A percentile compares a stretch with the other conserved stretches of the same genome.
These are phyloP conservation scores for Pseudocercospora fuligena DNA, from an alignment of 2,329 filamentous ascomycete genomes.

Conservation along the genomic window DNA sequence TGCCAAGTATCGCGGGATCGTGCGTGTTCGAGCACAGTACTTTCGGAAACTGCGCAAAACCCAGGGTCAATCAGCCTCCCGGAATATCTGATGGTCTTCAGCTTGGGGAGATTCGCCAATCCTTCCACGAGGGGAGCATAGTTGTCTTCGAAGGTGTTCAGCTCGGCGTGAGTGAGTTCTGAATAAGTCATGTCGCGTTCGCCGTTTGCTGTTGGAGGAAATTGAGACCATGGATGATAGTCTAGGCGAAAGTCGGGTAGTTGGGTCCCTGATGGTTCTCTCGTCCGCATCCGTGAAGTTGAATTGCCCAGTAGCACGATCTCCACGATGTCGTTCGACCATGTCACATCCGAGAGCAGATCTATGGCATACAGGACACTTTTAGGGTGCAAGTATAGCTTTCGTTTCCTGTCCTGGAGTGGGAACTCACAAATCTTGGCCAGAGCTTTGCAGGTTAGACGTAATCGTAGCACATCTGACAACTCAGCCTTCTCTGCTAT, in stretches of 20 bases:
- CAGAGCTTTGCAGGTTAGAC: constrained; percentile 2
- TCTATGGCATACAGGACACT: constrained; percentile 11
- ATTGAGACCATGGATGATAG: constrained; percentile 16
- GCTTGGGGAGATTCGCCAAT: not conserved
- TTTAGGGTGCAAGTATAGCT: constrained; percentile 12
- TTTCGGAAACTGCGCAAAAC: constrained; percentile 3
- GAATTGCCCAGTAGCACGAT: constrained; percentile 12
- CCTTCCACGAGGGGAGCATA: constrained; percentile 5
- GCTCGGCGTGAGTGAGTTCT: constrained; percentile 6
- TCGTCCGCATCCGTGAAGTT: constrained; percentile 2
- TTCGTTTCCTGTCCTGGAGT: constrained; percentile 4
- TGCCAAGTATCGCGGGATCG: constrained; percentile 9
- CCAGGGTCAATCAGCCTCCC: constrained; percentile 19
- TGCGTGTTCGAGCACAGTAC: constrained; percentile 6
- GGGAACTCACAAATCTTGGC: not conserved
- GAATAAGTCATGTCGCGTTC: not conserved
- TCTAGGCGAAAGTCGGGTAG: constrained; percentile 13
- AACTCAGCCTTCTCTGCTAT: constrained; percentile 1
- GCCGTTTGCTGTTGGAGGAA: constrained; percentile 10
- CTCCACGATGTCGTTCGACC: constrained; percentile 6
- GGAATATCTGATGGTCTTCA: constrained; percentile 2
- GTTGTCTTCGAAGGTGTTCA: constrained; percentile 11
- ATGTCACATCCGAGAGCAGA: not conserved
- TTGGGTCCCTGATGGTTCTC: not conserved
- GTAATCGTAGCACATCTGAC: constrained; percentile 2